Evolutionary conservation across 306 rosid species (phyloP), one percentile per base, ranked within the genome.

Genomic region (Cicer bijugum): DNA sequence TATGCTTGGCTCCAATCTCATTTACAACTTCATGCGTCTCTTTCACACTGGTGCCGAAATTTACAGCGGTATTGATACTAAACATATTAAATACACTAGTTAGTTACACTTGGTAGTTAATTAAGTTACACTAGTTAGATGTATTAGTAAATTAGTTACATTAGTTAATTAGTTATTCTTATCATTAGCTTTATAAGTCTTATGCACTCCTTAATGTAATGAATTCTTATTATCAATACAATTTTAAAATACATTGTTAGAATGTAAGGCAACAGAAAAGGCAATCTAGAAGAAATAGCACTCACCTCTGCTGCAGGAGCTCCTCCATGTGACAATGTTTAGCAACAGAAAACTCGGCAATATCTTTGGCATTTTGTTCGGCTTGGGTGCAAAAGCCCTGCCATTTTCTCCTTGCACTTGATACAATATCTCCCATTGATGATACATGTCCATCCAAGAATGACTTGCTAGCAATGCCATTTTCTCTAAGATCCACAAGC

Each of bases 361-460:
- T 81, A 42, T 85, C 97, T 68, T 64, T 88, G 8, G 84, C 82
- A 56, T 88, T 96, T 53, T 82, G 86, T 74, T 90, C 97, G 12
- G 96, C 94, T 51, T 90, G 91, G 11, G 65, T n/a, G 44, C 89
- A 86, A 73, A 87, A 90, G 23, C 86, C 79, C 47, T 84, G 85
- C 99, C 99, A 95, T 80, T 91, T 95, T 57, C 88, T 84, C 79
- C 91, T 95, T n/a, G 97, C 92, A 66, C 82, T 79, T 11, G 82
- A 81, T 51, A 92, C 76, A 60, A 91, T 85, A 71, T 88, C 93
- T 52, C 83, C 96, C 83, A 95, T 43, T 14, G 97, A 88, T 20
- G 85, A 87, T 69, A 88, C 87, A 14, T 95, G 96, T 67, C 79
- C 84, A 80, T 91, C 97, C 87, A 95, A 72, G 78, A 91, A 91